phyloP scores from a whole-genome alignment of 768 basidiomycete species.

The Mycena belliarum region DNA sequence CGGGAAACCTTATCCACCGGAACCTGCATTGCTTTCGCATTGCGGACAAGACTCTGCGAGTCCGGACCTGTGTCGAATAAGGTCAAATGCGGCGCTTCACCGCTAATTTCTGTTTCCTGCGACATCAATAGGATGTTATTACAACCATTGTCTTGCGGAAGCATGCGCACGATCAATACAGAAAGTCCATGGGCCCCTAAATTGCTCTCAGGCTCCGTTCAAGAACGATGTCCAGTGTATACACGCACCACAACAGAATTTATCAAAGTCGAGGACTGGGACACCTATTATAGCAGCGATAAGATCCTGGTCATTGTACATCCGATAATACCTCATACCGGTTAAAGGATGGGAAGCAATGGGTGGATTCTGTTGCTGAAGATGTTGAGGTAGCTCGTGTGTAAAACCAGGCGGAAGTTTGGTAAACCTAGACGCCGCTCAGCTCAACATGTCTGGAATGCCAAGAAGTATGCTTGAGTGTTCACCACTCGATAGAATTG shows the following conservation, averaged over 20 bases:
- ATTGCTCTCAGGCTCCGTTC: too few species aligned
- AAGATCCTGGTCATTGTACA: conserved; percentile 10
- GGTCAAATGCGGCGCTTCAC: conserved; percentile 47
- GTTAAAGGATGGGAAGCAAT: conserved; percentile 17
- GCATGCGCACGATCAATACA: conserved; percentile 63
- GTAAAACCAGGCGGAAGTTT: conserved; percentile 77
- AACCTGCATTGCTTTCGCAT: conserved; percentile 59
- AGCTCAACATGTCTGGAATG: neutral
- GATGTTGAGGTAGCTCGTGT: conserved; percentile 68
- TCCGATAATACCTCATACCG: conserved; percentile 28
- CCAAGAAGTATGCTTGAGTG: too few species aligned
- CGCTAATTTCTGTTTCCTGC: conserved; percentile 60
- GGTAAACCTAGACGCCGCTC: conserved; percentile 59
- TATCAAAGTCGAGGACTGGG: conserved; percentile 70
- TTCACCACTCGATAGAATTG: conserved; percentile 77
- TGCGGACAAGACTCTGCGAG: conserved; percentile 70
- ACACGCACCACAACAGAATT: conserved; percentile 54
- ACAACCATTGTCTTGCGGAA: neutral
- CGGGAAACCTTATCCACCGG: conserved; percentile 56
- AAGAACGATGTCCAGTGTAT: neutral
- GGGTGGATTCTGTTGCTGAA: conserved; percentile 48
- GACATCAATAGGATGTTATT: too few species aligned
- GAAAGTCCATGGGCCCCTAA: conserved; percentile 83
- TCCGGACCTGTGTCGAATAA: conserved; percentile 89
- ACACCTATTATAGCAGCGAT: conserved; percentile 35